Evolutionary conservation across 257 asterid species (phyloP), one percentile per base, ranked within the genome.

Genomic region (Plantago ovata): DNA sequence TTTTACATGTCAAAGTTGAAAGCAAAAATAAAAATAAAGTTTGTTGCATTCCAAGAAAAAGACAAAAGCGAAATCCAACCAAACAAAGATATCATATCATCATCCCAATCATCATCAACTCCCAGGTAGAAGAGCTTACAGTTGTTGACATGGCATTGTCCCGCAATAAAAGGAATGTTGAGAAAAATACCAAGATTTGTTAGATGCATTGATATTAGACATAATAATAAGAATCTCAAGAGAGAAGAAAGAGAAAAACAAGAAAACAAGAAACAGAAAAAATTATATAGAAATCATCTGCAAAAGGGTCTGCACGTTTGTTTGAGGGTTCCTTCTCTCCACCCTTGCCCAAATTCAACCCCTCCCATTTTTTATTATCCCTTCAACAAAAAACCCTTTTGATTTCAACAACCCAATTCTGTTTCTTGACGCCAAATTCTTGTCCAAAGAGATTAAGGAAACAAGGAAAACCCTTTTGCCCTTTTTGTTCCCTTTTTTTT

Each of bases 71-170:
- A 19, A 46, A 61, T 14, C 51, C 51, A 68, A 58, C 60, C n/a
- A n/a, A n/a, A n/a, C n/a, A n/a, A n/a, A n/a, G n/a, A n/a, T n/a
- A n/a, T n/a, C n/a, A n/a, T n/a, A n/a, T n/a, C n/a, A n/a, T n/a
- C 69, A 69, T 79, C 86, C 38, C 79, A 76, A 76, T 85, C 87
- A 76, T 85, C 87, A 76, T 72, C 24, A 51, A 67, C 61, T 75
- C 68, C 73, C 56, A 74, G 65, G 59, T 56, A 32, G 70, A 71
- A 68, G 67, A 72, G 67, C 81, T 67, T 77, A 62, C 71, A 70
- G 80, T 69, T 70, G 84, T 67, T 75, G 93, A 79, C 89, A 62
- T 79, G 86, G 80, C 80, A 55, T 40, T 56, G 64, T 56, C 69
- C 78, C 79, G 77, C 66, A 72, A 61, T 60, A 42, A 71, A 47